phyloP scores from a whole-genome alignment of 2,329 filamentous ascomycete species.

The Lojkania enalia region DNA sequence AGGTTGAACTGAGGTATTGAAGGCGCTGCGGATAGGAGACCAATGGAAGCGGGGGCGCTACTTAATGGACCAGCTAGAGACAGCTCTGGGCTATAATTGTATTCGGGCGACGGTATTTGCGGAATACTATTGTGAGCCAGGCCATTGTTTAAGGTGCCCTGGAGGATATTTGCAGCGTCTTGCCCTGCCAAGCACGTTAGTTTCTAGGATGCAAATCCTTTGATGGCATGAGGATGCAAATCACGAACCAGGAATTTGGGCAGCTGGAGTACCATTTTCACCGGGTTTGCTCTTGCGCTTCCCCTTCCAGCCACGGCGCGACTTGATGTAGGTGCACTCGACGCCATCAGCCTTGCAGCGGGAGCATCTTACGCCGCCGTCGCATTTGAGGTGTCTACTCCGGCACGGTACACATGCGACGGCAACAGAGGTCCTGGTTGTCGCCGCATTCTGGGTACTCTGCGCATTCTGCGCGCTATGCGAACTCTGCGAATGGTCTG shows the following conservation, averaged over 20 bases:
- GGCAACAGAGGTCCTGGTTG: conserved; percentile 41
- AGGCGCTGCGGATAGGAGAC: conserved; percentile 22
- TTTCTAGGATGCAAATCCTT: neutral
- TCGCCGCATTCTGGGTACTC: conserved; percentile 21
- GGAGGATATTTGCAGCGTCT: conserved; percentile 12
- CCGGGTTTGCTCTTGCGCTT: conserved; percentile 44
- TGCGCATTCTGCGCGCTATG: conserved; percentile 22
- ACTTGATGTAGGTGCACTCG: conserved; percentile 57
- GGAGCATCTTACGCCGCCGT: conserved; percentile 54
- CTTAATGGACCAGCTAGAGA: conserved; percentile 26
- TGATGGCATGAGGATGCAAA: neutral
- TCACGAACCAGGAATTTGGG: conserved; percentile 26
- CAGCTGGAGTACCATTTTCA: conserved; percentile 29
- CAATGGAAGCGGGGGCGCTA: conserved; percentile 26
- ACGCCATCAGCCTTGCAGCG: conserved; percentile 51
- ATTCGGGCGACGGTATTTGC: conserved; percentile 37
- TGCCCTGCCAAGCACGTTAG: conserved; percentile 18
- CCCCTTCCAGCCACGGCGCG: conserved; percentile 55
- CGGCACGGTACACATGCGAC: conserved; percentile 58
- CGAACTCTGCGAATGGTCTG: conserved; percentile 20
- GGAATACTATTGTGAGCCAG: conserved; percentile 20
- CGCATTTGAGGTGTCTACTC: conserved; percentile 57
- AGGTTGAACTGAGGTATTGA: conserved; percentile 36
- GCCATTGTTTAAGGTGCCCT: conserved; percentile 15
- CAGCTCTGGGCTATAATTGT: conserved; percentile 32